These are phyloP conservation scores for Malassezia arunalokei DNA, from an alignment of 1,284 basidiomycete species.

Conservation along the genomic window DNA sequence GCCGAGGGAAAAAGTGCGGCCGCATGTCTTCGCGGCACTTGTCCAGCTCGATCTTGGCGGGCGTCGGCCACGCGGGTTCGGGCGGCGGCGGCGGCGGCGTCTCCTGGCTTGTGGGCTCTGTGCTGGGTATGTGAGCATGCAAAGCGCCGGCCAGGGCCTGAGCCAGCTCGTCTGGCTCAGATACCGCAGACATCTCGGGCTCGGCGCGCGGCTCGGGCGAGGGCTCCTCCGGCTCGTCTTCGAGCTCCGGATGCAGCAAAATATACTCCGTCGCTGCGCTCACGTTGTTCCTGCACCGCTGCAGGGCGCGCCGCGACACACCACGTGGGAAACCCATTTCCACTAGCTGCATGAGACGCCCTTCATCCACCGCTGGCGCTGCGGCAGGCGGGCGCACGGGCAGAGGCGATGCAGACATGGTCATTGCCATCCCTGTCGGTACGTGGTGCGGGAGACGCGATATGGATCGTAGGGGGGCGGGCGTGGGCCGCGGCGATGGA, in stretches of 20 bases:
- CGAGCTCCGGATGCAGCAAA: constrained; percentile 50
- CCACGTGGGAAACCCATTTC: constrained; percentile 93
- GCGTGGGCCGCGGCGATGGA: background rate
- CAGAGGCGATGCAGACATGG: constrained; percentile 14
- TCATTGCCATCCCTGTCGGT: constrained; percentile 14
- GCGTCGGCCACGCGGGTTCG: constrained; percentile 1
- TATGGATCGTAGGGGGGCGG: background rate
- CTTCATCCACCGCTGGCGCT: constrained; percentile 25
- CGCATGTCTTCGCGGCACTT: constrained; percentile 49
- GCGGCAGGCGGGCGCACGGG: background rate
- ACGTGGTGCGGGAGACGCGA: constrained; percentile 3
- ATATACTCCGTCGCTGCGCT: constrained; percentile 78
- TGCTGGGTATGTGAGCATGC: background rate
- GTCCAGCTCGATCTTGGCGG: constrained; percentile 18
- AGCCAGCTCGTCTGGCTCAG: background rate
- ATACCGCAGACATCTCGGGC: background rate
- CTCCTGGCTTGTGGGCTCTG: background rate
- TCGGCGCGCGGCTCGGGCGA: background rate
- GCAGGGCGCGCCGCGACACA: constrained; percentile 69
- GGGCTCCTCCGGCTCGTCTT: constrained; percentile 24
- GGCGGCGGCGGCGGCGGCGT: background rate
- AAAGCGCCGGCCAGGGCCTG: constrained; percentile 4
- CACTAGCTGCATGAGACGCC: constrained; percentile 63
- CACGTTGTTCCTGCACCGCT: constrained; percentile 76
- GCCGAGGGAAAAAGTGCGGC: constrained; percentile 21